A percentile compares a stretch with the other conserved stretches of the same genome.
Evolutionary conservation across 1,139 yeast genomes (phyloP).

Genomic region (Scheffersomyces cryptocercus): DNA sequence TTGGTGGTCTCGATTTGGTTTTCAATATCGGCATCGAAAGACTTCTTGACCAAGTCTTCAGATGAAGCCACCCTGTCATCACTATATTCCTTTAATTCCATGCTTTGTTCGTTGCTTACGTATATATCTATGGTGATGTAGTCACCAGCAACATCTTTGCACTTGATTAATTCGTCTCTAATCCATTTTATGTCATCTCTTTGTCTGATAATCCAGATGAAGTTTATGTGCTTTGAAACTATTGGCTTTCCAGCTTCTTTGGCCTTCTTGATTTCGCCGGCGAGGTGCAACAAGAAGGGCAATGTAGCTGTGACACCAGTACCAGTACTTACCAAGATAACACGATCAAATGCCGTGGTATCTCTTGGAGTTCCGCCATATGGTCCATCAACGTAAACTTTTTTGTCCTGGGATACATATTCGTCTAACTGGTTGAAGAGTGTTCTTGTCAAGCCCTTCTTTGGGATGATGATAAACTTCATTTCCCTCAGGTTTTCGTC

Average conservation of each 20-base stretch:
- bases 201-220: slow-evolving; percentile 52
- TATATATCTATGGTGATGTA: slow-evolving; percentile 28
- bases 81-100: slow-evolving; percentile 1
- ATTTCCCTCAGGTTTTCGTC: slow-evolving; percentile 32
- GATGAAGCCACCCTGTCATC: background rate
- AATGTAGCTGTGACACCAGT: slow-evolving; percentile 58
- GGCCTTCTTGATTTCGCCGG: slow-evolving; percentile 15
- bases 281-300: slow-evolving; percentile 42
- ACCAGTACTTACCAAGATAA: slow-evolving; percentile 48
- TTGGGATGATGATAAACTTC: slow-evolving; percentile 52
- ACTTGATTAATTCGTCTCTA: slow-evolving; percentile 35
- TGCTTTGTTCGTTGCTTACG: slow-evolving; percentile 13
- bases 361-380: slow-evolving; percentile 62
- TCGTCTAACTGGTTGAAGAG: slow-evolving; percentile 30
- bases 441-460: slow-evolving; percentile 49
- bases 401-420: slow-evolving; percentile 21
- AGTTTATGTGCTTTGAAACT: slow-evolving; percentile 32
- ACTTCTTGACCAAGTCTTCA: background rate
- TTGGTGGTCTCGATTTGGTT: slow-evolving; percentile 10
- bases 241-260: slow-evolving; percentile 11
- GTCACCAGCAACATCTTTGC: slow-evolving; percentile 24
- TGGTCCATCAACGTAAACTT: slow-evolving; percentile 60
- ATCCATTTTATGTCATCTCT: slow-evolving; percentile 47
- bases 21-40: slow-evolving; percentile 11
- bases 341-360: slow-evolving; percentile 48